Evolutionary conservation across 495 filamentous ascomycete genomes (phyloP), one percentile per base, ranked within the genome.

Genomic region (Aspergillus bridgeri): DNA sequence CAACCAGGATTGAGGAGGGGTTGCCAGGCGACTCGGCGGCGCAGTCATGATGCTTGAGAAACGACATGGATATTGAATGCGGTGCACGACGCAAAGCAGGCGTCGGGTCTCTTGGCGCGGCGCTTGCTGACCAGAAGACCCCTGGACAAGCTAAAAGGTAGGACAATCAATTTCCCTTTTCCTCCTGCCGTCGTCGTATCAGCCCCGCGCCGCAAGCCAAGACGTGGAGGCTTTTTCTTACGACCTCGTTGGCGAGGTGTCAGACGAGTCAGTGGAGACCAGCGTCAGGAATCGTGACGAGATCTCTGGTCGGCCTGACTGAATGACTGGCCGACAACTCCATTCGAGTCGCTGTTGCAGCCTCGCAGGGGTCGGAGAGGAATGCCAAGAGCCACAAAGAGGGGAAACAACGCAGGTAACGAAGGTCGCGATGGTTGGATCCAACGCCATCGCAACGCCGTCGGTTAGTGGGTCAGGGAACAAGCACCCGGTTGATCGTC

Each of bases 51-150:
- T 68, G 66, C 69, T 51, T 60, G 57, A 48, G 7, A 15, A 45
- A 2, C 19, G 21, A 20, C 44, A 53, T 57, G 42, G 64, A 62
- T 56, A 54, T 52, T 61, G 46, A 43, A 65, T 59, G 64, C 64
- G 60, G 33, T 38, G 33, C 33, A 38, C 33, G 33, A 38, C 33
- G 33, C 33, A 38, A 38, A 45, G 53, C 61, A 61, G 62, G 65
- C 61, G 66, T 61, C 59, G 58, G 65, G 63, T 60, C 22, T 53
- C 74, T 76, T 76, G 71, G 74, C 74, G 63, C 57, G 66, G 70
- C 72, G 72, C 69, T 71, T 75, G 67, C 44, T 59, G 48, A 29
- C 42, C 19, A 55, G 45, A 11, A 48, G 42, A 51, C 48, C 43
- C 22, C 45, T 38, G 33, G 1, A 38, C 24, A 18, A 42, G 24